phyloP scores from a whole-genome alignment of 805 yeast genomes.

The Ogataea saltuana region DNA sequence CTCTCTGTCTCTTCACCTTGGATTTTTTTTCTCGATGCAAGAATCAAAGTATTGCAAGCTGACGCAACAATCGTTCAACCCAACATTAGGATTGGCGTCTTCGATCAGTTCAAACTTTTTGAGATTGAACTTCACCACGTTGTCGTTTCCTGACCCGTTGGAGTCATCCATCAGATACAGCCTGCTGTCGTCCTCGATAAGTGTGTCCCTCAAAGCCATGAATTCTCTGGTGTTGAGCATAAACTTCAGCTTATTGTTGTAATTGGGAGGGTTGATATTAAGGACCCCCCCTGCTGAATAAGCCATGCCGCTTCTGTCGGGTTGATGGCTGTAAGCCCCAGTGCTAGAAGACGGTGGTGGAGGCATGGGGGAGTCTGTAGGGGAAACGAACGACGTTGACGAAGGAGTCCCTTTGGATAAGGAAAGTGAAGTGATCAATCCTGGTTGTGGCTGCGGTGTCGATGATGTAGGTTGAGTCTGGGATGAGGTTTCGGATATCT shows the following conservation, averaged over 20 bases:
- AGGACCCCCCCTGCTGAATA: constrained; percentile 19
- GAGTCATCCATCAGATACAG: constrained; percentile 26
- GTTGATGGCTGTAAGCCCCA: constrained; percentile 4
- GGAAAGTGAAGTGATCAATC: constrained; percentile 21
- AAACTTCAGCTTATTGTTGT: constrained; percentile 33
- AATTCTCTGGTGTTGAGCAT: constrained; percentile 24
- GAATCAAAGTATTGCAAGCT: constrained; percentile 56
- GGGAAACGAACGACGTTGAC: constrained; percentile 26
- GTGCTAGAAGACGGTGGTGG: constrained; percentile 26
- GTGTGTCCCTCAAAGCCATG: constrained; percentile 28
- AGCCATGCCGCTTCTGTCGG: constrained; percentile 3
- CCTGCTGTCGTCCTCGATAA: constrained; percentile 23
- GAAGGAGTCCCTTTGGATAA: constrained; percentile 27
- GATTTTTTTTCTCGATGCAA: constrained; percentile 48
- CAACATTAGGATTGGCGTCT: constrained; percentile 50
- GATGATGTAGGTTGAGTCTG: constrained; percentile 9
- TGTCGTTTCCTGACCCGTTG: constrained; percentile 9
- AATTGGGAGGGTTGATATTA: constrained; percentile 35
- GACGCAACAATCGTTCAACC: constrained; percentile 54
- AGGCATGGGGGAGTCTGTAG: constrained; percentile 30
- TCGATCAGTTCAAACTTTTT: constrained; percentile 60
- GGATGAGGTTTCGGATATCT: constrained; percentile 32
- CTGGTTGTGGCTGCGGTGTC: constrained; percentile 19
- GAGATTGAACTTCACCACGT: constrained; percentile 39
- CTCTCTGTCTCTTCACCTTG: no score